Evolutionary conservation across 2,329 filamentous ascomycete genomes (phyloP), one percentile per base, ranked within the genome.

Genomic region (Ophiostoma triangulosporum): DNA sequence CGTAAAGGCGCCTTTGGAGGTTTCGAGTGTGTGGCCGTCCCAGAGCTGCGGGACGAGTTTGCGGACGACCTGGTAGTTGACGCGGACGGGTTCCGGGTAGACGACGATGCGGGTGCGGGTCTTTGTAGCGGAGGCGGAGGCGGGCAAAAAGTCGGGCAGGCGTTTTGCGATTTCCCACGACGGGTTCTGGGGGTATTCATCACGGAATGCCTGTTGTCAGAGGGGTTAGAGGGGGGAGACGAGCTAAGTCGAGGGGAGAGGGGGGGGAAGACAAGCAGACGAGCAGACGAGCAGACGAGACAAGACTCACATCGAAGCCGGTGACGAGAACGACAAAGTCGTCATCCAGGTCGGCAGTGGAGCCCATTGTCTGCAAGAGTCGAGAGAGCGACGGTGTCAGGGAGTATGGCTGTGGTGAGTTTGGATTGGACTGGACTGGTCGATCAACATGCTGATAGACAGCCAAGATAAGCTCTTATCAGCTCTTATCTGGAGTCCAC

Each of bases 81-180:
- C 86, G 29, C 77, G 79, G 43, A 95, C 73, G 1, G 86, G 76
- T 40, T 76, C 69, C 0, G 82, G 78, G 62, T 88, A 81, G 24
- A 80, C 72, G 51, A 83, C 66, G 57, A 89, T 77, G 59, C 76
- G 77, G 53, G 88, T 78, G 9, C 72, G 70, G 20, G 69, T 57
- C n/a, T 8, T 17, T 11, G 12, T 32, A 15, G 12, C 36, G 12
- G 52, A 17, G 27, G n/a, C 62, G 74, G 76, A 58, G 65, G 65
- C 50, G 70, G 80, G 77, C 5, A 90, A 75, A 60, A 77, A 75
- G 2, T 75, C 66, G 3, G 87, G 83, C n/a, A 94, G 77, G 20
- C 70, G 72, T 26, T 73, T 74, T 49, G 84, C 81, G 63, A 95
- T 90, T 63, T 90, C 78, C 76, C 80, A 90, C 3, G 88, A 88